phyloP scores from a whole-genome alignment of 495 filamentous ascomycete species.

The Amniculicola lignicola region DNA sequence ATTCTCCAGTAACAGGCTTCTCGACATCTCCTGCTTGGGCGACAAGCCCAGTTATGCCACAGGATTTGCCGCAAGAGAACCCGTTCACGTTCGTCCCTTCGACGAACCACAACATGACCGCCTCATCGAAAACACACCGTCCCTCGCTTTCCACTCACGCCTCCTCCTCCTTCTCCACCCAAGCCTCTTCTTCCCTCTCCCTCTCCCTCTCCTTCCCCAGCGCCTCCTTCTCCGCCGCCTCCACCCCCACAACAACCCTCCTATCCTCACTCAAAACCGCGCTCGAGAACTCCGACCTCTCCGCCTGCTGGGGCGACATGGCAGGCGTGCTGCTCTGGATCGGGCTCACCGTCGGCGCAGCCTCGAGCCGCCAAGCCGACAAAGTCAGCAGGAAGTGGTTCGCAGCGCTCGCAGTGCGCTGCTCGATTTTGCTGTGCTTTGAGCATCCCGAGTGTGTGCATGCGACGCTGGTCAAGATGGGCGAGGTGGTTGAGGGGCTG shows the following conservation, averaged over 20 bases:
- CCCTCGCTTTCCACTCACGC: background rate
- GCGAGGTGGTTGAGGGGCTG: constrained; percentile 24
- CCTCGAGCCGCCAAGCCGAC: constrained; percentile 25
- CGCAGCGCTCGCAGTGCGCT: constrained; percentile 33
- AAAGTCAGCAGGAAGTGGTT: constrained; percentile 36
- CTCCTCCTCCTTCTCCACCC: background rate
- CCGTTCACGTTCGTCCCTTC: background rate
- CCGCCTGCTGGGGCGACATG: constrained; percentile 35
- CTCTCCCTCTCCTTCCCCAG: constrained; percentile 1
- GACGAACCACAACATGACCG: background rate
- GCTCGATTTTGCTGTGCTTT: constrained; percentile 38
- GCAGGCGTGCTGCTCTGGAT: constrained; percentile 40
- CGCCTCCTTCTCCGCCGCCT: background rate
- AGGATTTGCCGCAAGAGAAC: no score
- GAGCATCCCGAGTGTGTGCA: constrained; percentile 31
- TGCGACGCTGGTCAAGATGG: constrained; percentile 28
- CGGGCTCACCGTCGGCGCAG: constrained; percentile 32
- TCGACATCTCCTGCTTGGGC: constrained; percentile 10
- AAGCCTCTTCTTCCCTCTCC: background rate
- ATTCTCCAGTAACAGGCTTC: constrained; percentile 20
- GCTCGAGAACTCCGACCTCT: constrained; percentile 23
- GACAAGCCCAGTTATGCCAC: background rate
- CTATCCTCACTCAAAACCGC: constrained; percentile 12
- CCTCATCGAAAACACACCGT: no score
- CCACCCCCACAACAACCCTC: constrained; percentile 2